These are phyloP conservation scores for Zea mays DNA, from an alignment of 176 grass and related monocot genomes.

Conservation along the genomic window DNA sequence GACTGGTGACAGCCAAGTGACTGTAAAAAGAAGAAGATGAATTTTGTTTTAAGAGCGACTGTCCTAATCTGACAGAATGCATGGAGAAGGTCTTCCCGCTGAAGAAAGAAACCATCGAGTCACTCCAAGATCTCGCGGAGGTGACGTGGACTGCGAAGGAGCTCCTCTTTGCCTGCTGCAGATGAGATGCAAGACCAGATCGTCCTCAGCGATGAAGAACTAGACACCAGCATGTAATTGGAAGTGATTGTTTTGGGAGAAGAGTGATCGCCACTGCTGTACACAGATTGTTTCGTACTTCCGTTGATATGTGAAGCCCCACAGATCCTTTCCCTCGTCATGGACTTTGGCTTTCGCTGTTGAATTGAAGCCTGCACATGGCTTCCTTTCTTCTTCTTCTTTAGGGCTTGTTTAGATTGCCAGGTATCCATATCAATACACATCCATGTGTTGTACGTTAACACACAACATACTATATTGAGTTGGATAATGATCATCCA, in stretches of 20 bases:
- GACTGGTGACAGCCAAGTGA: not conserved
- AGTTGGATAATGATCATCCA: no score
- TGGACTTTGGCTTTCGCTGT: slow-evolving; percentile 9
- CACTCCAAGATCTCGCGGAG: slow-evolving; percentile 77
- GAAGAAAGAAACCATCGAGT: slow-evolving; percentile 59
- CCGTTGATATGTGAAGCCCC: slow-evolving; percentile 41
- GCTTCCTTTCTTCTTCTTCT: slow-evolving; percentile 5
- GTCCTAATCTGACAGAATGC: slow-evolving; percentile 57
- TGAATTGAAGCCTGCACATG: not conserved
- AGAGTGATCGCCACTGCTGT: slow-evolving; percentile 27
- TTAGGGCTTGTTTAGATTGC: no score
- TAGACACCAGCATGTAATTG: slow-evolving; percentile 23
- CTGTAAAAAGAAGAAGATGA: not conserved
- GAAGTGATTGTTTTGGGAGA: slow-evolving; percentile 10
- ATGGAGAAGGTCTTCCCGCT: slow-evolving; percentile 82
- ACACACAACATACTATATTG: no score
- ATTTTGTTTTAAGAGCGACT: slow-evolving; percentile 17
- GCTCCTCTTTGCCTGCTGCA: slow-evolving; percentile 87
- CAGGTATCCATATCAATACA: no score
- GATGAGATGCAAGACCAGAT: slow-evolving; percentile 36
- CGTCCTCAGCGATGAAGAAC: slow-evolving; percentile 15
- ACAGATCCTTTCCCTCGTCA: slow-evolving; percentile 23
- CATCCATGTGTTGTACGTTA: no score
- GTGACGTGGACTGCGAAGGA: slow-evolving; percentile 95
- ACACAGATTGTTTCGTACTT: slow-evolving; percentile 22